Base-by-base conservation (phyloP, 2,329 filamentous ascomycete genomes). In the Fusarium mexicanum region DNA sequence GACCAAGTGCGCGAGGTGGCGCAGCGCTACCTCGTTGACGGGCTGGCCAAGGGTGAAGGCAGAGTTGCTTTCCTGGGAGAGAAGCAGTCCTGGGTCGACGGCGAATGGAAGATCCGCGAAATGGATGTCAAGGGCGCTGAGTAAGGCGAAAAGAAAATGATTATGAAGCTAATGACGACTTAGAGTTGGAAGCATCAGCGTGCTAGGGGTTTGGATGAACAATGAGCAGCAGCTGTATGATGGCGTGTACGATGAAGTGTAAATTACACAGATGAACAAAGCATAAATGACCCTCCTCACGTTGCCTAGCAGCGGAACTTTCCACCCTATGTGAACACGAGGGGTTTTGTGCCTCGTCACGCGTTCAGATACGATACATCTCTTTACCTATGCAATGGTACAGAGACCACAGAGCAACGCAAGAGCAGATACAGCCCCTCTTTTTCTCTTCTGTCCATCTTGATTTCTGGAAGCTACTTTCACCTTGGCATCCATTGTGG, bases 1-100 rank as follows among this genome's bases (percentile, higher is more conserved):
- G 90, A 92, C 73, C 92, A 98, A 77, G 93, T 99, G 16, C 91
- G 91, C 71, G 87, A 91, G 47, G 95, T 91, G 18, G 96, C 96
- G 2, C 92, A 98, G 77, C 89, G 91, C 77, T 97, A 95, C 81
- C 86, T 98, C 20, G 91, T 97, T 35, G 89, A 94, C 51, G 87
- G 87, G 10, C 84, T 92, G 14, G 87, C 87, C 26, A 89, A 87
- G 63, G 84, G 87, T 43, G 83, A 90, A 70, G 91, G 91, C 66
- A 90, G 90, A 61, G 85, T 91, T 31, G 90, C 92, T 29, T 92
- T 98, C 71, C 86, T 99, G 8, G 96, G 96, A 43, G 92, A 96
- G 85, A 93, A 92, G 85, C 94, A 93, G 81, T 87, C 91, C 17
- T 98, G 94, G 91, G 89, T 92, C 31, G 91, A 94, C 75, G 87